These are phyloP conservation scores for Peribolospora kevripleyi DNA, from an alignment of 768 basidiomycete genomes.

Conservation along the genomic window DNA sequence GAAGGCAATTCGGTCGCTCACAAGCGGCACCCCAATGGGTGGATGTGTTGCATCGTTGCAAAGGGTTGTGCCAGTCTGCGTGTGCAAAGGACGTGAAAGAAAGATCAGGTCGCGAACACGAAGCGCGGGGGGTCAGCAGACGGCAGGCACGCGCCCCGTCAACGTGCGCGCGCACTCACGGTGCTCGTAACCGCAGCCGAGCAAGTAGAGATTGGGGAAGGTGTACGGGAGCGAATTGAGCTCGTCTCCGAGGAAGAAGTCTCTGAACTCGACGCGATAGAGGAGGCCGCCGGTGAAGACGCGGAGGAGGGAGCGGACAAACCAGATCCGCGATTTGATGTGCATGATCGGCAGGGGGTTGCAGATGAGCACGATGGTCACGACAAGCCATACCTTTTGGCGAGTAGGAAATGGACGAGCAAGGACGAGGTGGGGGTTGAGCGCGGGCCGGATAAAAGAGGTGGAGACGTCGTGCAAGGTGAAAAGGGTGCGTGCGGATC, in stretches of 20 bases:
- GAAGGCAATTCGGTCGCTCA: background rate
- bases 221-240: background rate
- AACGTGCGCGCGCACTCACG: background rate
- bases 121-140: background rate
- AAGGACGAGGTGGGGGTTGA: background rate
- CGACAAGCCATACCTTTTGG: slow-evolving; percentile 38
- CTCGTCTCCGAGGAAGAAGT: slow-evolving; percentile 25
- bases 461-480: background rate
- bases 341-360: slow-evolving; percentile 50
- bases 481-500: background rate
- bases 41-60: background rate
- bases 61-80: background rate
- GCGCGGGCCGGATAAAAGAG: background rate
- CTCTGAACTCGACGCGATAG: slow-evolving; percentile 26
- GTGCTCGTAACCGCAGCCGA: background rate
- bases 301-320: slow-evolving; percentile 36
- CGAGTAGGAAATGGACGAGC: slow-evolving; percentile 18
- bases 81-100: background rate
- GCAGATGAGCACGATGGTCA: slow-evolving; percentile 34
- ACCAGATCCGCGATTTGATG: slow-evolving; percentile 53
- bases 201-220: background rate
- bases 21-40: too few species aligned
- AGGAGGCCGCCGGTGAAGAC: slow-evolving; percentile 42
- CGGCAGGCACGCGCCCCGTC: background rate
- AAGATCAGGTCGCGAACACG: background rate